Conservation (phyloP, 768 basidiomycete species). For the Tricholoma sp. region DNA sequence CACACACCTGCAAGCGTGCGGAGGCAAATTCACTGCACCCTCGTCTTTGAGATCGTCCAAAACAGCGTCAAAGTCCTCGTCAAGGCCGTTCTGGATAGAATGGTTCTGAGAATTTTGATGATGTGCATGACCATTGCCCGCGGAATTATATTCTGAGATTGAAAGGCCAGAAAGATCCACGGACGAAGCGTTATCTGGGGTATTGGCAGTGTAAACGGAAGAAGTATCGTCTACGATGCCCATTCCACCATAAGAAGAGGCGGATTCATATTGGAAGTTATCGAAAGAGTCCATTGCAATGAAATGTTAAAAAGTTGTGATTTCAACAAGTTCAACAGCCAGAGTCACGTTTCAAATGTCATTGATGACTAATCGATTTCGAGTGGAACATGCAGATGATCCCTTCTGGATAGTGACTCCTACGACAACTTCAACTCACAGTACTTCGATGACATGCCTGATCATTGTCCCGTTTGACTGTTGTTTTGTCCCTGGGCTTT, state of each 20-base stretch:
- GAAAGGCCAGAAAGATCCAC: constrained; percentile 68
- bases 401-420: too few species aligned
- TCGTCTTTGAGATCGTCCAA: constrained; percentile 88
- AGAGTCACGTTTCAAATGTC: background rate
- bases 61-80: constrained; percentile 88
- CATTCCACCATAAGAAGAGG: constrained; percentile 74
- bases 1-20: constrained; percentile 92
- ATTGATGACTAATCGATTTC: too few species aligned
- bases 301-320: constrained; percentile 6
- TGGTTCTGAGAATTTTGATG: constrained; percentile 15
- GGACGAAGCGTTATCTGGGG: constrained; percentile 49
- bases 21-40: constrained; percentile 69
- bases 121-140: constrained; percentile 36
- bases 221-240: constrained; percentile 76
- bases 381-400: too few species aligned
- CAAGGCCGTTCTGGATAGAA: constrained; percentile 33
- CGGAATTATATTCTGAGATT: constrained; percentile 54
- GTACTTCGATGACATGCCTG: too few species aligned
- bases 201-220: constrained; percentile 73
- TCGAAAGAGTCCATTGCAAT: constrained; percentile 73
- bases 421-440: too few species aligned
- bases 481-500: too few species aligned
- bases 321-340: background rate
- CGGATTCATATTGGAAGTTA: constrained; percentile 81
- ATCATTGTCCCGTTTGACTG: too few species aligned